Conservation (phyloP, 345 rosid genomes). For the Citrus australasica region DNA sequence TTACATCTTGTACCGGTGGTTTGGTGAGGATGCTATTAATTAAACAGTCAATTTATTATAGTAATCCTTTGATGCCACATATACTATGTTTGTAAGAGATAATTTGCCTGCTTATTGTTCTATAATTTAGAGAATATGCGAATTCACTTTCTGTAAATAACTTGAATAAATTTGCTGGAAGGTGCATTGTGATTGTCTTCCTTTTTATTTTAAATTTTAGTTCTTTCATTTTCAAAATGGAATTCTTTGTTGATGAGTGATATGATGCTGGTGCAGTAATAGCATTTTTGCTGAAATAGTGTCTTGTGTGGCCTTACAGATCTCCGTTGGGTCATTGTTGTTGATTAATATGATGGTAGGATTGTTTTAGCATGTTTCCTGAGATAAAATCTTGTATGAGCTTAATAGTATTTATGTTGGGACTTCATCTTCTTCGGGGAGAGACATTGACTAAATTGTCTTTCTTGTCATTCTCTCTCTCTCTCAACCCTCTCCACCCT, state of each 20-base stretch:
- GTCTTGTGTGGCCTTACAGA: background rate
- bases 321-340: background rate
- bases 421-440: background rate
- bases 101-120: background rate
- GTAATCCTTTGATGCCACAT: background rate
- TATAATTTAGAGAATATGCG: background rate
- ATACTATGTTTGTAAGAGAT: background rate
- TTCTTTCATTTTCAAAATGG: background rate
- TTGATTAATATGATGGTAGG: background rate
- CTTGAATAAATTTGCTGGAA: background rate
- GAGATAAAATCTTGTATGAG: background rate
- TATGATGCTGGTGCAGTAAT: background rate
- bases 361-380: background rate
- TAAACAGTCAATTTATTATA: background rate
- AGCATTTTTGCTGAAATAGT: background rate
- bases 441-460: background rate
- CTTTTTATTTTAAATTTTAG: background rate
- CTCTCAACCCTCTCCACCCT: background rate
- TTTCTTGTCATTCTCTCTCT: background rate
- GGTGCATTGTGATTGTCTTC: background rate
- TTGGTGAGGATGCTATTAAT: slow-evolving; percentile 38
- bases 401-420: background rate
- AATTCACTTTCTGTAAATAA: background rate
- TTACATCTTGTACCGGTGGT: slow-evolving; percentile 91
- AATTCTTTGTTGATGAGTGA: background rate